Conservation (phyloP, 1,139 yeast genomes). For the Nakaseomyces uthaithaninus region DNA sequence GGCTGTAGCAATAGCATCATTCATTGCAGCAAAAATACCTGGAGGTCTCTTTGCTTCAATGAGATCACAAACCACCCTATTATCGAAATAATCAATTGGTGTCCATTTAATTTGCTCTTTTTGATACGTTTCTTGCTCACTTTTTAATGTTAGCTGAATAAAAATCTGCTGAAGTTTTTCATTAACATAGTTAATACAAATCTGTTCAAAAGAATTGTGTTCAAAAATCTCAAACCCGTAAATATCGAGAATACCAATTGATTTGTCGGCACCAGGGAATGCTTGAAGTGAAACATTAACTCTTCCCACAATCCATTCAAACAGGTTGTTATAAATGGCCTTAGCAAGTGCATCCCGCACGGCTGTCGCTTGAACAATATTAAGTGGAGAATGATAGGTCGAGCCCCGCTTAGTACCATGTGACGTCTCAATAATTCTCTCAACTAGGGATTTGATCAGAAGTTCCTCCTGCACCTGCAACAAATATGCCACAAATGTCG, state of each 20-base stretch:
- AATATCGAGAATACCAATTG: slow-evolving; percentile 93
- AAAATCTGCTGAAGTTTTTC: slow-evolving; percentile 96
- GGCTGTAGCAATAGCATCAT: slow-evolving; percentile 96
- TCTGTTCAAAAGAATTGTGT: slow-evolving; percentile 91
- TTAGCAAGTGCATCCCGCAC: slow-evolving; percentile 94
- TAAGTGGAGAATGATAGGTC: slow-evolving; percentile 88
- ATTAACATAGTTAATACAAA: slow-evolving; percentile 94
- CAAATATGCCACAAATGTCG: slow-evolving; percentile 87
- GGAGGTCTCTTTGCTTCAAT: slow-evolving; percentile 95
- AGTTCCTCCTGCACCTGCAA: slow-evolving; percentile 69
- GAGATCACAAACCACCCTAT: slow-evolving; percentile 92
- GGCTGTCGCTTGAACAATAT: slow-evolving; percentile 85
- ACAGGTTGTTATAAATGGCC: slow-evolving; percentile 84
- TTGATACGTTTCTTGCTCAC: slow-evolving; percentile 96
- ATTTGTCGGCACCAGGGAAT: slow-evolving; percentile 47
- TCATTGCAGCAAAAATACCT: slow-evolving; percentile 91
- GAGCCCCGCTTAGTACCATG: slow-evolving; percentile 89
- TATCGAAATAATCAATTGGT: slow-evolving; percentile 93
- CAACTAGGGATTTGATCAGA: slow-evolving; percentile 61
- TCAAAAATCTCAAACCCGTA: slow-evolving; percentile 98
- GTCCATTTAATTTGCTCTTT: slow-evolving; percentile 96
- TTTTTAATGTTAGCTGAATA: slow-evolving; percentile 87
- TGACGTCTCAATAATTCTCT: slow-evolving; percentile 80
- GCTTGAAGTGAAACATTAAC: slow-evolving; percentile 67
- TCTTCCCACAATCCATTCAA: slow-evolving; percentile 96